These are phyloP conservation scores for Penicillium daleae DNA, from an alignment of 495 filamentous ascomycete genomes.

Conservation along the genomic window DNA sequence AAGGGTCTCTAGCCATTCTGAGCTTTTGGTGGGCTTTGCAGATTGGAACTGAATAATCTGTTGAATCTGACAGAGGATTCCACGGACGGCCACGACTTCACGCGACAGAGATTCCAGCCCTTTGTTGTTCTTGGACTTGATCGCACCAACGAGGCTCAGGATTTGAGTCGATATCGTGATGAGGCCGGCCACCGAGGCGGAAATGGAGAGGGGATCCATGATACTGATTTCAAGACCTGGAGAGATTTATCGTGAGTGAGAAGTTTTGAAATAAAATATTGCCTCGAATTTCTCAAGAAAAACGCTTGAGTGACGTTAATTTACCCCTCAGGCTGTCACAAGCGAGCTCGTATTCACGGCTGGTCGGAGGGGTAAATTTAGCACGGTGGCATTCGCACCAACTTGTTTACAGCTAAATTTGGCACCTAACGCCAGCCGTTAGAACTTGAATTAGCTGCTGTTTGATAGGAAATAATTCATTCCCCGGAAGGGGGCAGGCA, in stretches of 20 bases:
- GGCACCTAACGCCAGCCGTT: no score
- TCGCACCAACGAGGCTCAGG: conserved; percentile 1
- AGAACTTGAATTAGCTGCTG: no score
- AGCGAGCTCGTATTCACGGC: conserved; percentile 9
- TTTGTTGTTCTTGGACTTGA: conserved; percentile 15
- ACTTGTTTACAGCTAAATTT: neutral
- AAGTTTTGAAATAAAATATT: neutral
- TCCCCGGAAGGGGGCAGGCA: no score
- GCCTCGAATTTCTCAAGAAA: neutral
- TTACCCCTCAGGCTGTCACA: neutral
- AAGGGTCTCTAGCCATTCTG: conserved; percentile 16
- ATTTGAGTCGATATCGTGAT: conserved; percentile 15
- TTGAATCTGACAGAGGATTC: conserved; percentile 15
- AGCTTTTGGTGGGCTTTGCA: conserved; percentile 5
- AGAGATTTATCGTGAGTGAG: neutral
- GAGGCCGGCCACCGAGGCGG: conserved; percentile 12
- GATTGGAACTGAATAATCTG: conserved; percentile 15
- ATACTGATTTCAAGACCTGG: neutral
- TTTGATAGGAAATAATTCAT: no score
- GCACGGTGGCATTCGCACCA: neutral
- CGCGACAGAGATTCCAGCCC: conserved; percentile 5
- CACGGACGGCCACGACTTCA: conserved; percentile 7
- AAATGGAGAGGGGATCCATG: conserved; percentile 15
- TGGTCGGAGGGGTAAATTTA: conserved; percentile 1
- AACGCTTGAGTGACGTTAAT: neutral